Percentiles rank a stretch among this genome's conserved stretches.
Conservation (phyloP, 192 early-diverging fungal genomes). For the Linnemannia exigua region DNA sequence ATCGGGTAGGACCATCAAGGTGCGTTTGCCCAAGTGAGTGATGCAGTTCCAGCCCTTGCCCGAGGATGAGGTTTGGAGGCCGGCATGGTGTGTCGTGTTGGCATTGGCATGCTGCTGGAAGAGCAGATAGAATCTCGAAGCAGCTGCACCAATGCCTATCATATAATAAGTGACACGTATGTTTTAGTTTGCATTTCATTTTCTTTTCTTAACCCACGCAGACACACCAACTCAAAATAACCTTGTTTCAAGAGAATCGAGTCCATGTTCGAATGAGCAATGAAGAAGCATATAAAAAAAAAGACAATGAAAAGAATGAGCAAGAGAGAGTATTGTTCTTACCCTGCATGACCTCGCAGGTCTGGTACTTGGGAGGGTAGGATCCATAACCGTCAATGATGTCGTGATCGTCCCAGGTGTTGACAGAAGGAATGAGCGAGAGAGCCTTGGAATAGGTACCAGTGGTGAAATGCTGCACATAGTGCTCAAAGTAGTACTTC, state of each 20-base stretch:
- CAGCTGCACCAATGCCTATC: conserved; percentile 71
- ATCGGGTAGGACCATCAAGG: conserved; percentile 77
- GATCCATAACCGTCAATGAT: conserved; percentile 90
- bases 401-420: conserved; percentile 91
- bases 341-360: conserved; percentile 78
- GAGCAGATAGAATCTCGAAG: conserved; percentile 83
- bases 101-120: conserved; percentile 88
- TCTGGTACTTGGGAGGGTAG: conserved; percentile 82
- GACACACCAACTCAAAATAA: neutral
- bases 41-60: conserved; percentile 71
- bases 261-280: neutral
- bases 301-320: neutral
- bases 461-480: conserved; percentile 71
- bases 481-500: conserved; percentile 80
- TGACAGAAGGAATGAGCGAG: conserved; percentile 81
- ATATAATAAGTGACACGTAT: neutral
- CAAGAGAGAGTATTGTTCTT: conserved; percentile 20
- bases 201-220: too few relatives aligned
- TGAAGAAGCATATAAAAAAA: neutral
- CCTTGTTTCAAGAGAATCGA: neutral
- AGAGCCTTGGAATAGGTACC: conserved; percentile 72
- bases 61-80: conserved; percentile 59
- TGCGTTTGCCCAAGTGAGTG: conserved; percentile 75
- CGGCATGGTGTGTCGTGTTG: conserved; percentile 67
- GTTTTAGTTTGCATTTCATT: neutral